These are phyloP conservation scores for Aspergillus cejpii DNA, from an alignment of 2,329 filamentous ascomycete species.

Conservation along the genomic window DNA sequence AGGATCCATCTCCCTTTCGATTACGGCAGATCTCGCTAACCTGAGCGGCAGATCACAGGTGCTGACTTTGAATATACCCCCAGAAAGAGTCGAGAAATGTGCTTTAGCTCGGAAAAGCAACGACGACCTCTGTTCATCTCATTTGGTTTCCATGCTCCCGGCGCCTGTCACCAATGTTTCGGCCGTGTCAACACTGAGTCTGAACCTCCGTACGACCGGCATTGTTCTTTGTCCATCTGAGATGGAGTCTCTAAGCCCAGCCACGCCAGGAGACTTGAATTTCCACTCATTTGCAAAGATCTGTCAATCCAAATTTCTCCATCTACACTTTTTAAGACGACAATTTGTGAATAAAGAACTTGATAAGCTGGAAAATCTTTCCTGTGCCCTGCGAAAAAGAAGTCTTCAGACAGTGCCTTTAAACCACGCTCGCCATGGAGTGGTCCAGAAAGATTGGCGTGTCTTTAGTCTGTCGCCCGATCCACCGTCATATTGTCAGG, in stretches of 20 bases:
- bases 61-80: slow-evolving; percentile 14
- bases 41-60: slow-evolving; percentile 11
- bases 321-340: slow-evolving; percentile 15
- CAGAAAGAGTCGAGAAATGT: slow-evolving; percentile 12
- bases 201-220: slow-evolving; percentile 10
- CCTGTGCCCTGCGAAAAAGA: slow-evolving; percentile 8
- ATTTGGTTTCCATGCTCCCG: slow-evolving; percentile 10
- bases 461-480: slow-evolving; percentile 11
- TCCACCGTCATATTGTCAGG: slow-evolving; percentile 15
- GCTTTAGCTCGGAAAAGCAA: slow-evolving; percentile 12
- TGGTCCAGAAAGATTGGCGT: slow-evolving; percentile 14
- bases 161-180: slow-evolving; percentile 12
- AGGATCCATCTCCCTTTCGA: slow-evolving; percentile 17
- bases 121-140: slow-evolving; percentile 10
- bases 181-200: slow-evolving; percentile 14
- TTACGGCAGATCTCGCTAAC: slow-evolving; percentile 17
- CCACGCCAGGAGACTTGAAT: slow-evolving; percentile 6
- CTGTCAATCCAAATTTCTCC: slow-evolving; percentile 14
- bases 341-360: slow-evolving; percentile 15
- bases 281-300: slow-evolving; percentile 15
- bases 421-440: slow-evolving; percentile 12
- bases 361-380: slow-evolving; percentile 11
- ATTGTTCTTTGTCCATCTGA: slow-evolving; percentile 14
- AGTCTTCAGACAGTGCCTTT: slow-evolving; percentile 11
- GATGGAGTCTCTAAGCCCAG: slow-evolving; percentile 11